phyloP scores from a whole-genome alignment of 148 eudicot species.

The Chenopodium berlandieri region DNA sequence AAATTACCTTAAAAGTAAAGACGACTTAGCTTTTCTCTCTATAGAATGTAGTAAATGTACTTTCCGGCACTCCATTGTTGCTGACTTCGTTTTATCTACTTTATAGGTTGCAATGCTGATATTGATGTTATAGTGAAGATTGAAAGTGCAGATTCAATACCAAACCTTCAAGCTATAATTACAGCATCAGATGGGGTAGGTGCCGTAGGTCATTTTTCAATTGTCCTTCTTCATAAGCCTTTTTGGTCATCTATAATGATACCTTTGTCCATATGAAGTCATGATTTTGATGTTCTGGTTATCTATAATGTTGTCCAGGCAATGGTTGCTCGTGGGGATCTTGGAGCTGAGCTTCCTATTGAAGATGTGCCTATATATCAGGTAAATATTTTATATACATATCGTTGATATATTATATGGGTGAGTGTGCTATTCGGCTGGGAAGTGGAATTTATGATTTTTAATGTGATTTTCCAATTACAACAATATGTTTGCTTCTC shows the following conservation, averaged over 20 bases:
- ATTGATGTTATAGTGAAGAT: slow-evolving; percentile 84
- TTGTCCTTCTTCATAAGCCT: background rate
- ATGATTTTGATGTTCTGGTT: slow-evolving; percentile 1
- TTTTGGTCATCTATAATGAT: background rate
- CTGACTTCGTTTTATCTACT: slow-evolving; percentile 8
- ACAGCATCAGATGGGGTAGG: slow-evolving; percentile 92
- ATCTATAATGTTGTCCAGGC: slow-evolving; percentile 49
- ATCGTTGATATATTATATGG: no score
- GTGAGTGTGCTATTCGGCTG: background rate
- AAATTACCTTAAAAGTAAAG: slow-evolving; percentile 74
- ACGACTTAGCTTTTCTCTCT: slow-evolving; percentile 5
- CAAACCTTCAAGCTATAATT: slow-evolving; percentile 89
- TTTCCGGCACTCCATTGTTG: background rate
- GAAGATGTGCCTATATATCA: slow-evolving; percentile 97
- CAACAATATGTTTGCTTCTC: background rate
- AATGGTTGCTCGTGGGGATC: slow-evolving; percentile 99
- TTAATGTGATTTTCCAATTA: background rate
- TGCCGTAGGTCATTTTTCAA: slow-evolving; percentile 19
- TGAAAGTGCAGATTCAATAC: slow-evolving; percentile 98
- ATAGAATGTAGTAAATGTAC: background rate
- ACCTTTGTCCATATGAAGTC: background rate
- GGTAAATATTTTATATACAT: slow-evolving; percentile 41
- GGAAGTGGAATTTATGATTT: background rate
- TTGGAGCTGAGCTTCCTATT: slow-evolving; percentile 99
- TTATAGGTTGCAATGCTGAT: slow-evolving; percentile 78